Percentiles rank a stretch among this genome's conserved stretches.
Conservation (phyloP, 768 basidiomycete genomes). For the Pholiota microspora region DNA sequence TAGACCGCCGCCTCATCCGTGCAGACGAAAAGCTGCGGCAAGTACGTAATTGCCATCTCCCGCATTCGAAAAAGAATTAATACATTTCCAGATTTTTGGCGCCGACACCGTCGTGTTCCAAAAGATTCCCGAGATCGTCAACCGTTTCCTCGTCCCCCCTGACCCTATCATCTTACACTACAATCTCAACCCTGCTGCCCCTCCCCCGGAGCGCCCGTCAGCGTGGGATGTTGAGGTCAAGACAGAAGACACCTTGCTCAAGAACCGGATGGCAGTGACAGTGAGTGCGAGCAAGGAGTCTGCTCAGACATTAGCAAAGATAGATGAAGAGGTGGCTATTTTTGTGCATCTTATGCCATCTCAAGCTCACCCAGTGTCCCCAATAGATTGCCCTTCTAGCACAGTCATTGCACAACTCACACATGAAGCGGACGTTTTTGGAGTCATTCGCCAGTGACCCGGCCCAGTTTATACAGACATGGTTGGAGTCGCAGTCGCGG, state of each 20-base stretch:
- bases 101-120: conserved; percentile 72
- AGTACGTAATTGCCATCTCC: conserved; percentile 34
- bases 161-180: conserved; percentile 85
- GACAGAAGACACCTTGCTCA: conserved; percentile 74
- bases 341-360: neutral
- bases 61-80: neutral
- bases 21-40: conserved; percentile 66
- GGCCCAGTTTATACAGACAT: conserved; percentile 79
- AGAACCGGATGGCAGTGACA: conserved; percentile 73
- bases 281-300: conserved; percentile 71
- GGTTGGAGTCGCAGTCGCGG: conserved; percentile 89
- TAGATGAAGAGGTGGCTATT: conserved; percentile 80
- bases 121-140: conserved; percentile 80
- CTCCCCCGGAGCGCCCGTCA: conserved; percentile 66
- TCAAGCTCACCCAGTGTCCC: neutral
- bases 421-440: conserved; percentile 85
- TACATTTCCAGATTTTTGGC: conserved; percentile 57
- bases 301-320: conserved; percentile 57
- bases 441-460: conserved; percentile 80
- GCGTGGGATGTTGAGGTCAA: conserved; percentile 91
- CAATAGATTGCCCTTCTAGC: conserved; percentile 76
- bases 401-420: conserved; percentile 84
- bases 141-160: conserved; percentile 72
- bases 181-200: conserved; percentile 56
- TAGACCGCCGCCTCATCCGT: conserved; percentile 67